These are phyloP conservation scores for Fusarium fracticaudum DNA, from an alignment of 2,329 filamentous ascomycete species.

Conservation along the genomic window DNA sequence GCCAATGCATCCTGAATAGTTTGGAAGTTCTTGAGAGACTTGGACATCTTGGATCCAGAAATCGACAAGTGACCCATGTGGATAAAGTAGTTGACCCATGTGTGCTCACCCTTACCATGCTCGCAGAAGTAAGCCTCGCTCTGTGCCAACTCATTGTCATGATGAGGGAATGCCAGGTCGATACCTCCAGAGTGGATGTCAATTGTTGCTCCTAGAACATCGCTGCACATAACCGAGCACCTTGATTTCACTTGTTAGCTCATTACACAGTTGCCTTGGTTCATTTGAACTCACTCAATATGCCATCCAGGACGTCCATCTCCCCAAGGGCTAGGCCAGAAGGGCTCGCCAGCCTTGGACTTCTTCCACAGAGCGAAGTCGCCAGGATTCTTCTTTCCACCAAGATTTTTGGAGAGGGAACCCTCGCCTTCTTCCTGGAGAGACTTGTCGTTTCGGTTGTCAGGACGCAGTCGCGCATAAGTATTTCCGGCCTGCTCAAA, in stretches of 20 bases:
- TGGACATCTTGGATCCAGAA: constrained; percentile 93
- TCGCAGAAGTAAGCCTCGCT: constrained; percentile 83
- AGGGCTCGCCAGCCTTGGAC: constrained; percentile 90
- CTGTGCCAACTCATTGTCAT: constrained; percentile 92
- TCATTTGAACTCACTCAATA: constrained; percentile 69
- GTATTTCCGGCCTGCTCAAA: constrained; percentile 87
- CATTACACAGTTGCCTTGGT: not conserved
- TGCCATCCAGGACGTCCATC: constrained; percentile 93
- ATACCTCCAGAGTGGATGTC: constrained; percentile 95
- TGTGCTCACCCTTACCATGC: constrained; percentile 62
- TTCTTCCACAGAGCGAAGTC: constrained; percentile 97
- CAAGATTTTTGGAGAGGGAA: constrained; percentile 70
- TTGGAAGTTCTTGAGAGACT: constrained; percentile 94
- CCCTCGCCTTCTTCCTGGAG: constrained; percentile 91
- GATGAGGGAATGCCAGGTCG: constrained; percentile 90
- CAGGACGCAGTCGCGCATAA: constrained; percentile 86
- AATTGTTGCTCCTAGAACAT: constrained; percentile 83
- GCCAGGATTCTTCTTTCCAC: constrained; percentile 76
- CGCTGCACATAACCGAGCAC: constrained; percentile 94
- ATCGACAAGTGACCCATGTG: constrained; percentile 93
- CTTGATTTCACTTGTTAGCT: not conserved
- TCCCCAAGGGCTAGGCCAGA: constrained; percentile 90
- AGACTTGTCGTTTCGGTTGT: constrained; percentile 84
- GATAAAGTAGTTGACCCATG: constrained; percentile 96
- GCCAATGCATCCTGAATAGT: constrained; percentile 86